A percentile compares a stretch with the other conserved stretches of the same genome.
Conservation (phyloP, 1,284 basidiomycete genomes). For the Ceratobasidium sp. region DNA sequence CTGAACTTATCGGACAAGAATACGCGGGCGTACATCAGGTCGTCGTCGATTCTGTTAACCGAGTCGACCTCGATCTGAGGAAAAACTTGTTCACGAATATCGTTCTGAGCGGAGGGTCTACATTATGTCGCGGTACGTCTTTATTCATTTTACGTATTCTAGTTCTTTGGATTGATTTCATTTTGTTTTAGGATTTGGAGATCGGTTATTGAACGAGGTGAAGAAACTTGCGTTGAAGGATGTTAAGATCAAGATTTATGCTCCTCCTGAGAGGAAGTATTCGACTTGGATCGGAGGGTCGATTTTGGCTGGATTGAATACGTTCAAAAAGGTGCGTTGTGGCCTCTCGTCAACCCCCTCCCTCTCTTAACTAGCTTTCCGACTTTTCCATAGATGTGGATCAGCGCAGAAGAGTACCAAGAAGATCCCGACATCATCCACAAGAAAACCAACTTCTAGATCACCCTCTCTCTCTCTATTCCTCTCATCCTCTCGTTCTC, state of each 20-base stretch:
- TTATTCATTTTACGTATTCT: background rate
- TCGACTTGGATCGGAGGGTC: conserved; percentile 99
- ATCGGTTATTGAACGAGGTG: conserved; percentile 93
- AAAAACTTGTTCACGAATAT: conserved; percentile 97
- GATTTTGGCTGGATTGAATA: conserved; percentile 78
- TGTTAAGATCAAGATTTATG: conserved; percentile 88
- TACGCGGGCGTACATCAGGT: conserved; percentile 98
- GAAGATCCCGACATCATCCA: conserved; percentile 99
- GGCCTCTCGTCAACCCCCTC: too few species aligned
- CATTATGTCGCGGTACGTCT: conserved; percentile 84
- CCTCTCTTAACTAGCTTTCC: background rate
- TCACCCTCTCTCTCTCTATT: background rate
- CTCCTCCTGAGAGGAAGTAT: conserved; percentile 93
- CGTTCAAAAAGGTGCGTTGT: conserved; percentile 95
- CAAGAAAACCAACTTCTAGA: conserved; percentile 83
- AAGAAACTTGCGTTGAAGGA: conserved; percentile 98
- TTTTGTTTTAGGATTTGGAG: conserved; percentile 83
- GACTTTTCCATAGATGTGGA: conserved; percentile 87
- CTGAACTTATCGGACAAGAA: conserved; percentile 95
- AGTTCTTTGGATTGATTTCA: background rate
- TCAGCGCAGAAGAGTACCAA: conserved; percentile 98
- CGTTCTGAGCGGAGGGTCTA: conserved; percentile 96
- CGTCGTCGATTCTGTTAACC: conserved; percentile 87
- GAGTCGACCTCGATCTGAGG: conserved; percentile 90
- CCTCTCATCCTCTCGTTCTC: background rate